A percentile compares a stretch with the other conserved stretches of the same genome.
These are phyloP conservation scores for Gossypium stocksii DNA, from an alignment of 345 rosid genomes.

Conservation along the genomic window DNA sequence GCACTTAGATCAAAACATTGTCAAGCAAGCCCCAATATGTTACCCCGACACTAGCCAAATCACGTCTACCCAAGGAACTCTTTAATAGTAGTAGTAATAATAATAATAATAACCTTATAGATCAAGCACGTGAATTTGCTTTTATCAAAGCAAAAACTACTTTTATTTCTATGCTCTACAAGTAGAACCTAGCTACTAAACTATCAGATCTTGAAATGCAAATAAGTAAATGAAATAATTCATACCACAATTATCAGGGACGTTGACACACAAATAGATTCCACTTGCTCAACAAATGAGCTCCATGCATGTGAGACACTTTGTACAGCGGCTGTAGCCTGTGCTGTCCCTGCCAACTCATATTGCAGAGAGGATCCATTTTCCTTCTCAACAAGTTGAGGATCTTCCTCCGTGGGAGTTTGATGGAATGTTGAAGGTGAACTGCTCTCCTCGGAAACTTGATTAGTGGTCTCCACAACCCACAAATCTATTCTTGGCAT, in stretches of 20 bases:
- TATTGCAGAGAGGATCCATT: constrained; percentile 17
- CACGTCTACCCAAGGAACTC: neutral
- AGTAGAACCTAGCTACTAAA: neutral
- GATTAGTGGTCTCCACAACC: constrained; percentile 55
- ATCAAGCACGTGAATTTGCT: neutral
- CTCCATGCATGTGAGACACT: constrained; percentile 69
- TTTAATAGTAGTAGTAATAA: neutral
- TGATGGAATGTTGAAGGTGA: constrained; percentile 22
- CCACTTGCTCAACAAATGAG: constrained; percentile 85
- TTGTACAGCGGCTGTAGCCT: constrained; percentile 24
- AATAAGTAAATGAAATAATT: neutral
- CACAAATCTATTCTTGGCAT: constrained; percentile 96
- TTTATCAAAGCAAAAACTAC: neutral
- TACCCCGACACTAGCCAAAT: neutral
- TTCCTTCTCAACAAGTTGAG: constrained; percentile 18
- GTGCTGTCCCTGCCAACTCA: constrained; percentile 27
- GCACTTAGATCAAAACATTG: neutral
- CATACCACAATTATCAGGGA: constrained; percentile 83
- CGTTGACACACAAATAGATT: constrained; percentile 66
- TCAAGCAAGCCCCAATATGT: neutral
- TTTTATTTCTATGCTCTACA: neutral
- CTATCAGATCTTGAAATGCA: neutral
- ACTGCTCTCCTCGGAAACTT: constrained; percentile 25
- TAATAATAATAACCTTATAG: too few species aligned
- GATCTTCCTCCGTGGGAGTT: constrained; percentile 26